Percentiles rank a stretch among this genome's conserved stretches.
Conservation (phyloP, 2,329 filamentous ascomycete species). For the Aureobasidium zeae region DNA sequence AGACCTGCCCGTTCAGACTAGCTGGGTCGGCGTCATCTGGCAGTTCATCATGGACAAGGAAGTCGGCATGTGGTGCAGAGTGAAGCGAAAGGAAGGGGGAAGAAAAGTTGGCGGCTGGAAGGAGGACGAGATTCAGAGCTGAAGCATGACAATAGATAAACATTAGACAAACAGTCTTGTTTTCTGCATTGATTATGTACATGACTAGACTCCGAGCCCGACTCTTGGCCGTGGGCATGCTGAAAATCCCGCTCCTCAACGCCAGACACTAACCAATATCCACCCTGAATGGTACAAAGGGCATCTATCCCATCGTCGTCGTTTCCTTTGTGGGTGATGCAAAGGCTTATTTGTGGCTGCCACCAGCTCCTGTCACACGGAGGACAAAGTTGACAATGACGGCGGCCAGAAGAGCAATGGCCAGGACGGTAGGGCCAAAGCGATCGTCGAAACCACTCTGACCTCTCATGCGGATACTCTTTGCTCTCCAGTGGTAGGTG, state of each 20-base stretch:
- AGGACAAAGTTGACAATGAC: slow-evolving; percentile 96
- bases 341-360: slow-evolving; percentile 19
- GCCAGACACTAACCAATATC: slow-evolving; percentile 2
- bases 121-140: slow-evolving; percentile 30
- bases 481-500: slow-evolving; percentile 95
- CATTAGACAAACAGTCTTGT: neutral
- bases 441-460: slow-evolving; percentile 96
- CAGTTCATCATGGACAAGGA: slow-evolving; percentile 87
- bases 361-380: slow-evolving; percentile 44
- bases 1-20: slow-evolving; percentile 73
- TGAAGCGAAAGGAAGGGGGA: slow-evolving; percentile 79
- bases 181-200: slow-evolving; percentile 7
- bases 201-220: slow-evolving; percentile 5
- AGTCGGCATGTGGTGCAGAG: slow-evolving; percentile 82
- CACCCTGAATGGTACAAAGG: slow-evolving; percentile 3
- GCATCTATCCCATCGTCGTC: neutral
- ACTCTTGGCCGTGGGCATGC: neutral
- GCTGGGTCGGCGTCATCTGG: slow-evolving; percentile 91
- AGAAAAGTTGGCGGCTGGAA: slow-evolving; percentile 47
- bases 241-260: slow-evolving; percentile 1
- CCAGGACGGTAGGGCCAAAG: slow-evolving; percentile 84
- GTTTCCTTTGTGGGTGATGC: neutral
- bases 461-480: slow-evolving; percentile 80
- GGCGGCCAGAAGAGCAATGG: slow-evolving; percentile 73
- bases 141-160: neutral